A percentile compares a stretch with the other conserved stretches of the same genome.
These are phyloP conservation scores for Saxispiralis lemnorum DNA, from an alignment of 495 filamentous ascomycete species.

Conservation along the genomic window DNA sequence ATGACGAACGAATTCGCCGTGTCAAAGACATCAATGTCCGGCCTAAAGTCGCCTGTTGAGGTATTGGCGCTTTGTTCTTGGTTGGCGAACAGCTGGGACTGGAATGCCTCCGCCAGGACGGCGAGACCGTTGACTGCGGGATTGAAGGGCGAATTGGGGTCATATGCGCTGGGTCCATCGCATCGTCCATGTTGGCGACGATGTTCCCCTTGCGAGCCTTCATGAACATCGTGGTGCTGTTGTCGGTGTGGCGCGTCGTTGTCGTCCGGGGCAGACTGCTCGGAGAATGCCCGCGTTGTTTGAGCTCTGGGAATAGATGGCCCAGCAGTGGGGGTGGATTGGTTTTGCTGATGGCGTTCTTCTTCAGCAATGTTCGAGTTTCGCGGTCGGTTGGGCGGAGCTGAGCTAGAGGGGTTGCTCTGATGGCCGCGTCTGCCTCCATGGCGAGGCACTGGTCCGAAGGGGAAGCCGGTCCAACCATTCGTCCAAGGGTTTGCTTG, in stretches of 20 bases:
- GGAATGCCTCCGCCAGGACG: constrained; percentile 17
- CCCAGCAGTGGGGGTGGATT: constrained; percentile 6
- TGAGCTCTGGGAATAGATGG: constrained; percentile 9
- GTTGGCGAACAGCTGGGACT: constrained; percentile 16
- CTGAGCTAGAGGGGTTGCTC: neutral
- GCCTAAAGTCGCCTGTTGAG: constrained; percentile 33
- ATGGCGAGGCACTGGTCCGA: constrained; percentile 7
- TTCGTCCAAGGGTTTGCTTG: constrained; percentile 9
- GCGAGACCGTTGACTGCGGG: constrained; percentile 1
- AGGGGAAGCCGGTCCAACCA: constrained; percentile 7
- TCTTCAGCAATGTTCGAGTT: too few relatives aligned
- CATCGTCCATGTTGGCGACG: constrained; percentile 10
- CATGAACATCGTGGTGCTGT: constrained; percentile 8
- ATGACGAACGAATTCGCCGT: constrained; percentile 43
- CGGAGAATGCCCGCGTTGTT: constrained; percentile 4
- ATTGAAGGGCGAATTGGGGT: too few relatives aligned
- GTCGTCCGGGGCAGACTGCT: constrained; percentile 1
- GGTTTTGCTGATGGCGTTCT: too few relatives aligned
- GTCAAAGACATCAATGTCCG: constrained; percentile 56
- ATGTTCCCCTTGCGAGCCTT: too few relatives aligned
- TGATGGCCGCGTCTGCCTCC: constrained; percentile 6
- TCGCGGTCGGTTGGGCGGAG: neutral
- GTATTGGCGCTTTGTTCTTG: constrained; percentile 12
- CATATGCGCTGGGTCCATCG: constrained; percentile 3
- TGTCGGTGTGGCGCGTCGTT: constrained; percentile 3